Conservation (phyloP, 345 rosid species). For the Populus nigra region DNA sequence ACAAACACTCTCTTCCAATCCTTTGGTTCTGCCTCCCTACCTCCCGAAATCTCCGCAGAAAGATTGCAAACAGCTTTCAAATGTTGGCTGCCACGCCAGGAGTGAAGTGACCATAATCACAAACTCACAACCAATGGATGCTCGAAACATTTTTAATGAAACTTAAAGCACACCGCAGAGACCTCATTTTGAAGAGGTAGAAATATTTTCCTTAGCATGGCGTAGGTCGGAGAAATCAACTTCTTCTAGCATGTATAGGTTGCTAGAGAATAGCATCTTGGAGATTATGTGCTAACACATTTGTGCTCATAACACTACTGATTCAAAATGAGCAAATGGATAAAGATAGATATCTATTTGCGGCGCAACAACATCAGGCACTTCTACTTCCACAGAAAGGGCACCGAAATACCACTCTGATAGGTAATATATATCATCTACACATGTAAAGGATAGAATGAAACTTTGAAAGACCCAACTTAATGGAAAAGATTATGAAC, state of each 20-base stretch:
- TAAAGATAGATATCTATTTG: neutral
- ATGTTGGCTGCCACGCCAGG: constrained; percentile 21
- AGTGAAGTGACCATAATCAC: constrained; percentile 14
- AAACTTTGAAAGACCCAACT: neutral
- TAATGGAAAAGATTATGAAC: neutral
- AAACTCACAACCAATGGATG: neutral
- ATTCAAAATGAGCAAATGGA: neutral
- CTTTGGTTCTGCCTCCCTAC: neutral
- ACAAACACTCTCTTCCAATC: no score
- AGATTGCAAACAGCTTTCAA: constrained; percentile 1
- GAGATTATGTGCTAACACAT: neutral
- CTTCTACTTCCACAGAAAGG: neutral
- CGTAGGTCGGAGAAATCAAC: neutral
- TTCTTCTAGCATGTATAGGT: neutral
- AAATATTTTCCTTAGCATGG: constrained; percentile 10
- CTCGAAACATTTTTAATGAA: neutral
- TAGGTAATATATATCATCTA: neutral
- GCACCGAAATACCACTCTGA: neutral
- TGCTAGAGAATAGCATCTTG: neutral
- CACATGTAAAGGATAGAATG: neutral
- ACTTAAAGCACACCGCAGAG: constrained; percentile 5
- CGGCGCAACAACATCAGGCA: neutral
- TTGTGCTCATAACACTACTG: neutral
- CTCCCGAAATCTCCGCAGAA: constrained; percentile 35
- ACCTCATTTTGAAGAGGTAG: constrained; percentile 7